These are phyloP conservation scores for Aaosphaeria arxii DNA, from an alignment of 2,329 filamentous ascomycete species.

Conservation along the genomic window DNA sequence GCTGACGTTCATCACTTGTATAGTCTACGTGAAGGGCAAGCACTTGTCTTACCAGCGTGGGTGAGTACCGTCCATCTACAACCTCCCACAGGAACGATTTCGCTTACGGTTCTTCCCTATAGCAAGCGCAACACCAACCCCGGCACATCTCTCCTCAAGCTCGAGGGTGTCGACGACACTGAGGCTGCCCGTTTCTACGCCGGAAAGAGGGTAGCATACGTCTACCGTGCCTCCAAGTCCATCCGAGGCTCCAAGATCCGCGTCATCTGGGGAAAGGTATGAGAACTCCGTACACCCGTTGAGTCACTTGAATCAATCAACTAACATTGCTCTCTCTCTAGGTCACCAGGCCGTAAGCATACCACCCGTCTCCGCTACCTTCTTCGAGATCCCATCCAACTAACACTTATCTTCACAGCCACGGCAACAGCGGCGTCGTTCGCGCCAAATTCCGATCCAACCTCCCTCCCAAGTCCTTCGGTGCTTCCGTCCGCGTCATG, in stretches of 20 bases:
- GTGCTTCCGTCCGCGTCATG: slow-evolving; percentile 79
- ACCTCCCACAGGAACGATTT: slow-evolving; percentile 31
- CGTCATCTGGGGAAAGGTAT: slow-evolving; percentile 82
- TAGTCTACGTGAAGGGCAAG: not conserved
- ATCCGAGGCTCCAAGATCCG: slow-evolving; percentile 97
- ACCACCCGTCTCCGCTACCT: slow-evolving; percentile 69
- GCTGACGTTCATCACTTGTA: not conserved
- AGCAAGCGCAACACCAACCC: slow-evolving; percentile 82
- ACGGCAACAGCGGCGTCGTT: slow-evolving; percentile 96
- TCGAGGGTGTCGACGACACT: slow-evolving; percentile 38
- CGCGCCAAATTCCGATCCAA: slow-evolving; percentile 96
- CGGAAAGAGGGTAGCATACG: slow-evolving; percentile 47
- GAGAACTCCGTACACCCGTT: too few species aligned
- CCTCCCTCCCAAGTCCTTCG: slow-evolving; percentile 91
- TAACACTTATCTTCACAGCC: slow-evolving; percentile 6
- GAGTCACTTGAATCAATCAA: too few species aligned
- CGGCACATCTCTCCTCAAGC: slow-evolving; percentile 91
- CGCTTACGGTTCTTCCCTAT: not conserved
- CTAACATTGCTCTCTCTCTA: too few species aligned
- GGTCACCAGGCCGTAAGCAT: slow-evolving; percentile 62
- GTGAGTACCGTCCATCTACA: slow-evolving; percentile 12
- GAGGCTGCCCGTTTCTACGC: not conserved
- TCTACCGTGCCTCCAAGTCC: not conserved
- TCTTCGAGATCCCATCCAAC: not conserved
- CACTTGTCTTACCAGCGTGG: not conserved